These are phyloP conservation scores for Cordyceps militaris DNA, from an alignment of 2,329 filamentous ascomycete genomes.

Conservation along the genomic window DNA sequence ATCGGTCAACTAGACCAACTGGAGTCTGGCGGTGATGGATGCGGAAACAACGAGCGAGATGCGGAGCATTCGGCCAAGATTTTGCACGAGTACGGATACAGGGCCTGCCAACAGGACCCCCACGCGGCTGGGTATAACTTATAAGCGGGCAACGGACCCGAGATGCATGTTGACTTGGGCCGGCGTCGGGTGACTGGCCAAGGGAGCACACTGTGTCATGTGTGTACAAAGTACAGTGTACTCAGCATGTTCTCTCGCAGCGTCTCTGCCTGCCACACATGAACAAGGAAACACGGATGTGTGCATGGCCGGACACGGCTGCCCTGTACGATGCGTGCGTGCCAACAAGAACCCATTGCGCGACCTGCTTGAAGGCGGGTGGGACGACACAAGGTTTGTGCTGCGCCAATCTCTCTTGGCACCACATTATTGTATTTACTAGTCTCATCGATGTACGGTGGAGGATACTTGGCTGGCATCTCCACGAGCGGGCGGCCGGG, in stretches of 20 bases:
- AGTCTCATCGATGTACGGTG: not conserved
- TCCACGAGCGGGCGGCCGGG: too few species aligned
- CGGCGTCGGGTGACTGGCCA: not conserved
- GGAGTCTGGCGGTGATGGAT: not conserved
- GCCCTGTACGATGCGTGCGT: not conserved
- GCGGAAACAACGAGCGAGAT: not conserved
- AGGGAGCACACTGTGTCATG: not conserved
- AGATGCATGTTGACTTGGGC: not conserved
- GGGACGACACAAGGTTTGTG: not conserved
- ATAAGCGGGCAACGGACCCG: not conserved
- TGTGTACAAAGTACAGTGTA: too few species aligned
- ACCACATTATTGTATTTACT: not conserved
- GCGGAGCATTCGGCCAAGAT: not conserved
- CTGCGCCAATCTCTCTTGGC: constrained; percentile 7
- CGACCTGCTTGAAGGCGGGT: not conserved
- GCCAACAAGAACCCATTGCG: not conserved
- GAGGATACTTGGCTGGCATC: too few species aligned
- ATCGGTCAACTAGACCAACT: not conserved
- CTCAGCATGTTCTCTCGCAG: not conserved
- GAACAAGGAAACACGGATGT: not conserved
- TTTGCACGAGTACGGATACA: not conserved
- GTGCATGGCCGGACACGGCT: not conserved
- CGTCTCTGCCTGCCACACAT: not conserved
- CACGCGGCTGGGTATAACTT: not conserved
- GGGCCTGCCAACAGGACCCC: not conserved